Conservation (phyloP, 2,329 filamentous ascomycete genomes). For the Didymosphaeria variabile region DNA sequence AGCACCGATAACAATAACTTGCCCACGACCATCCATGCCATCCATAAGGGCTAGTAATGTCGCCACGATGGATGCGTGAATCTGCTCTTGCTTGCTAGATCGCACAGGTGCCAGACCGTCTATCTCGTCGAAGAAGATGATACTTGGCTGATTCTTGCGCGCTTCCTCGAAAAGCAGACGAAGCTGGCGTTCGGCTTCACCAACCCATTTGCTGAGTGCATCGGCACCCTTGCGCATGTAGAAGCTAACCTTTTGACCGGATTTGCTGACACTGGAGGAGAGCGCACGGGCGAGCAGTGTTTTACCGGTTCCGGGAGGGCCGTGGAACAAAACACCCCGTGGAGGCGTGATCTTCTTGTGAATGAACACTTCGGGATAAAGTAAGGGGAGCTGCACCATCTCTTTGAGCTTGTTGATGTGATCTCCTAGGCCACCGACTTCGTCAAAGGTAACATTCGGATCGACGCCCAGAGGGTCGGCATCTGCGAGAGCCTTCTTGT, state of each 20-base stretch:
- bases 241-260: conserved; percentile 94
- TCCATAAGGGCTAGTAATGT: conserved; percentile 62
- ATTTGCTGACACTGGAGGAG: conserved; percentile 86
- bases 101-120: conserved; percentile 94
- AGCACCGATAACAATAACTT: conserved; percentile 98
- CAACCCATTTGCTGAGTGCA: conserved; percentile 98
- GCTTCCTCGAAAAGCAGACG: conserved; percentile 95
- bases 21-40: conserved; percentile 64
- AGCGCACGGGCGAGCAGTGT: conserved; percentile 93
- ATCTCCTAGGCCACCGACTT: conserved; percentile 88
- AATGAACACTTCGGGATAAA: conserved; percentile 94
- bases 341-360: conserved; percentile 93
- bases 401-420: conserved; percentile 98
- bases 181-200: conserved; percentile 95
- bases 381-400: conserved; percentile 93
- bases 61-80: conserved; percentile 86
- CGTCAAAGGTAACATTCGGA: conserved; percentile 89
- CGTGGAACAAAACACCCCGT: conserved; percentile 94
- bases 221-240: conserved; percentile 99
- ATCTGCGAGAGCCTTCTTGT: conserved; percentile 89
- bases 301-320: conserved; percentile 96
- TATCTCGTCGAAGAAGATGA: conserved; percentile 99
- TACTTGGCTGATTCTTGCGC: conserved; percentile 93
- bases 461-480: conserved; percentile 95
- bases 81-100: conserved; percentile 98